Conservation (phyloP, 2,329 filamentous ascomycete genomes). For the Cordyceps pruinosa region DNA sequence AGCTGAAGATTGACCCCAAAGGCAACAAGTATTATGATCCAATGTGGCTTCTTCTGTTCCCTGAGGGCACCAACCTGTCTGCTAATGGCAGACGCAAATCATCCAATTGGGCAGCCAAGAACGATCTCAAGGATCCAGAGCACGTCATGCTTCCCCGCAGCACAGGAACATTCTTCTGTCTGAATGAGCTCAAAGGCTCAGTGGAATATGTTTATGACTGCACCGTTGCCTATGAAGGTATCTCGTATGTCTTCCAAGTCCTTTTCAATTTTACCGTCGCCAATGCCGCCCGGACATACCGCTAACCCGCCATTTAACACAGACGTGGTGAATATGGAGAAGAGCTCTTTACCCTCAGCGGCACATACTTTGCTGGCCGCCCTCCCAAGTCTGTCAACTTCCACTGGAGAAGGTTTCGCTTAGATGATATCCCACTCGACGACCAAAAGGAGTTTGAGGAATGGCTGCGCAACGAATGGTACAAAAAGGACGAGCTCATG, state of each 20-base stretch:
- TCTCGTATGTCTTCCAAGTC: constrained; percentile 58
- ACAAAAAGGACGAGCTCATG: constrained; percentile 83
- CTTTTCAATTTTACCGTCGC: too few relatives aligned
- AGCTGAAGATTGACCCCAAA: constrained; percentile 43
- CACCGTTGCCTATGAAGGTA: constrained; percentile 90
- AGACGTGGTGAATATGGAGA: constrained; percentile 82
- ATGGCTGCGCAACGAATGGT: constrained; percentile 84
- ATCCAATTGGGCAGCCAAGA: constrained; percentile 69
- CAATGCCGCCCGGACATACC: not conserved
- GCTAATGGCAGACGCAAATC: constrained; percentile 64
- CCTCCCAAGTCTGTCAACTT: constrained; percentile 95
- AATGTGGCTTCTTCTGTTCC: constrained; percentile 88
- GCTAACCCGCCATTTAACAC: constrained; percentile 5
- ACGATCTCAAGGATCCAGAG: constrained; percentile 62
- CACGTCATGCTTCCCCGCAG: constrained; percentile 73
- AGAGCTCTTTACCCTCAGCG: constrained; percentile 77
- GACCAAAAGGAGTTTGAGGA: constrained; percentile 67
- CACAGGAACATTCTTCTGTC: constrained; percentile 72
- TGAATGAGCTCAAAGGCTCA: constrained; percentile 65
- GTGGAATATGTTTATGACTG: constrained; percentile 87
- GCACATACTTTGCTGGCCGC: constrained; percentile 81
- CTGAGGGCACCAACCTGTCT: constrained; percentile 79
- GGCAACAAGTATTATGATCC: constrained; percentile 57
- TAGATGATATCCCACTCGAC: constrained; percentile 75
- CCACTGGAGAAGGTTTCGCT: constrained; percentile 82